Conservation (phyloP, 2,329 filamentous ascomycete genomes). For the Neonectria punicea region DNA sequence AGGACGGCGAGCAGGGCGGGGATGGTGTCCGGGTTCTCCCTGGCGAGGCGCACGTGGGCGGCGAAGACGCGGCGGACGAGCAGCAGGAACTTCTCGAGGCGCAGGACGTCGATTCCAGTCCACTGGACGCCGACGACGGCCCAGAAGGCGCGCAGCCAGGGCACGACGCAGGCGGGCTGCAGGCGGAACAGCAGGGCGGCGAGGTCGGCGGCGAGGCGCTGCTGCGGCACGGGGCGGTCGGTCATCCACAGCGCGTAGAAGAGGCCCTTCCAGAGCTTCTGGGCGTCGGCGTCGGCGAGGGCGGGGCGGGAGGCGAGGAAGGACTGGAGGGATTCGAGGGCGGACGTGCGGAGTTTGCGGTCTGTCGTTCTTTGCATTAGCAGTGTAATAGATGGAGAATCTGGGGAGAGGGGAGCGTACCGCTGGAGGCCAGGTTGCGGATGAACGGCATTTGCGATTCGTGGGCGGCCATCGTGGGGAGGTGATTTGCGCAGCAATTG, state of each 20-base stretch:
- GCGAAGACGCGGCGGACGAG: conserved; percentile 82
- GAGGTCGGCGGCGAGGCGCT: conserved; percentile 82
- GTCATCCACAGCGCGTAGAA: conserved; percentile 96
- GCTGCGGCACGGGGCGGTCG: conserved; percentile 88
- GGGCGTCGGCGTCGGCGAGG: conserved; percentile 75
- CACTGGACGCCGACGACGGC: conserved; percentile 76
- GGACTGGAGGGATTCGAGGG: conserved; percentile 78
- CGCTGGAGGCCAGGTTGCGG: conserved; percentile 84
- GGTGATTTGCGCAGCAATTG: conserved; percentile 26
- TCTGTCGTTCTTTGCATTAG: conserved; percentile 53
- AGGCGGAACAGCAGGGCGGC: conserved; percentile 72
- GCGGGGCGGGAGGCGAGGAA: conserved; percentile 74
- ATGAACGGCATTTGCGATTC: conserved; percentile 76
- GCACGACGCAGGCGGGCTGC: conserved; percentile 54
- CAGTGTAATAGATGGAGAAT: too few relatives aligned
- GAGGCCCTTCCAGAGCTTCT: conserved; percentile 94
- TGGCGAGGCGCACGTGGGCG: conserved; percentile 68
- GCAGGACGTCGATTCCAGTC: conserved; percentile 77
- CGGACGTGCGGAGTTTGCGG: conserved; percentile 79
- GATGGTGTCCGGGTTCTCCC: conserved; percentile 47
- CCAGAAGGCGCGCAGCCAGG: conserved; percentile 75
- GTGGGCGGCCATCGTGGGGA: conserved; percentile 39
- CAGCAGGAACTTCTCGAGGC: conserved; percentile 93
- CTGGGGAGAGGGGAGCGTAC: conserved; percentile 59
- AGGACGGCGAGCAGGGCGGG: conserved; percentile 44